These are phyloP conservation scores for Hanseniaspora nectarophila DNA, from an alignment of 805 yeast species.

Conservation along the genomic window DNA sequence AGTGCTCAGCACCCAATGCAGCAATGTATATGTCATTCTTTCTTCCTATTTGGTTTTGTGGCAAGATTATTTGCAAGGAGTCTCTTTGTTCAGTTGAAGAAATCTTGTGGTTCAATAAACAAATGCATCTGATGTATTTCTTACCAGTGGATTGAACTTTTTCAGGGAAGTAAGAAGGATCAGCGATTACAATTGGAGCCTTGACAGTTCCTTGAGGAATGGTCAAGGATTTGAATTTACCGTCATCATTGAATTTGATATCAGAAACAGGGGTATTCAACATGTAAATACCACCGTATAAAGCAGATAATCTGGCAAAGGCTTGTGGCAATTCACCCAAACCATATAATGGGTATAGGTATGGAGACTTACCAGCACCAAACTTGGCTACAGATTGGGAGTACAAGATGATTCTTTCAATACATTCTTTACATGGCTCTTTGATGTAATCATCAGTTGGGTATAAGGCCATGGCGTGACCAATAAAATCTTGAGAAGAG, in stretches of 20 bases:
- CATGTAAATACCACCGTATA: constrained; percentile 98
- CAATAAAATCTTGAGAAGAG: constrained; percentile 91
- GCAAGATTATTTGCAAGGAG: constrained; percentile 87
- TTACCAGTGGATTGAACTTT: constrained; percentile 30
- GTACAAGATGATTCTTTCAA: constrained; percentile 74
- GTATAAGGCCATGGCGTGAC: constrained; percentile 98
- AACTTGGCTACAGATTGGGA: constrained; percentile 84
- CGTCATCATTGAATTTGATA: constrained; percentile 54
- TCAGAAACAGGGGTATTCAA: constrained; percentile 92
- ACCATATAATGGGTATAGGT: constrained; percentile 90
- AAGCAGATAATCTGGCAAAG: constrained; percentile 90
- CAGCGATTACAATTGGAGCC: constrained; percentile 91
- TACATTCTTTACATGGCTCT: constrained; percentile 84
- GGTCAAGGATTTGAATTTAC: constrained; percentile 67
- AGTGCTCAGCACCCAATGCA: constrained; percentile 75
- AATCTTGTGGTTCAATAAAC: constrained; percentile 80
- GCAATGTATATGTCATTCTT: constrained; percentile 93
- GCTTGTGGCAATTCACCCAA: constrained; percentile 98
- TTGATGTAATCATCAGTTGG: constrained; percentile 78
- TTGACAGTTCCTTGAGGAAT: constrained; percentile 85
- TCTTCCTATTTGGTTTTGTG: constrained; percentile 88
- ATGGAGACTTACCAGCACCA: constrained; percentile 74
- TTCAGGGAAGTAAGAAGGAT: constrained; percentile 91
- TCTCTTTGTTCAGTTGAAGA: constrained; percentile 72
- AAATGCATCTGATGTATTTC: constrained; percentile 39